Evolutionary conservation across 345 rosid species (phyloP), one percentile per base, ranked within the genome.

Genomic region (Pelargonium nanum): DNA sequence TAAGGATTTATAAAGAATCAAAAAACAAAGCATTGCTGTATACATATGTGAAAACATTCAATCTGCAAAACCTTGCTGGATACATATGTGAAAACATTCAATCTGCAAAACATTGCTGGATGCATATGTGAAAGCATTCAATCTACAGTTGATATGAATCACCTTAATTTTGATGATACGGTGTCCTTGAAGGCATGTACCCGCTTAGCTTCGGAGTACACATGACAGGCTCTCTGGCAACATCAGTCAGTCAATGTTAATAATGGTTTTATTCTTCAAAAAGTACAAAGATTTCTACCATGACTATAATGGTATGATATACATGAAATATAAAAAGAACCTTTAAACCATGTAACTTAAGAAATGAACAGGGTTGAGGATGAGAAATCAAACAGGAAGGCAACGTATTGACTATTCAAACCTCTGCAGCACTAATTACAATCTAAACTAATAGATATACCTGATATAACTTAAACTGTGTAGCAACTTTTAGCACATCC

Each of bases 141-240:
- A 12, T 17, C 48, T 9, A 40, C 16, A 40, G 48, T 6, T 7
- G 48, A 2, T 17, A 12, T 6, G 48, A 7, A 62, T 68, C 26
- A 84, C 99, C 88, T 89, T 44, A 81, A 72, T 60, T 71, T 67
- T 59, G 97, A 83, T 28, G 77, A 65, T 34, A 93, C 99, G 0
- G 95, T 70, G 74, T 89, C 91, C 80, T 87, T 87, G 81, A 89
- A 93, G 21, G 86, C 89, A 64, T 83, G 74, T 26, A 93, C 99
- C 44, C 97, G 71, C 71, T 69, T 78, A 57, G 97, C 99, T 78
- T 93, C 99, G 1, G 95, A 83, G 59, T 86, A 93, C 24, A 93
- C 97, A 55, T 87, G 96, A 68, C 84, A 78, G 24, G 99, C 97
- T 77, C 96, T 83, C 99, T 94, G 73, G 21, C 70, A 70, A 59